Evolutionary conservation across 352 stramenopile species (phyloP), one percentile per base, ranked within the genome.

Genomic region (Phytopythium mirpurense): DNA sequence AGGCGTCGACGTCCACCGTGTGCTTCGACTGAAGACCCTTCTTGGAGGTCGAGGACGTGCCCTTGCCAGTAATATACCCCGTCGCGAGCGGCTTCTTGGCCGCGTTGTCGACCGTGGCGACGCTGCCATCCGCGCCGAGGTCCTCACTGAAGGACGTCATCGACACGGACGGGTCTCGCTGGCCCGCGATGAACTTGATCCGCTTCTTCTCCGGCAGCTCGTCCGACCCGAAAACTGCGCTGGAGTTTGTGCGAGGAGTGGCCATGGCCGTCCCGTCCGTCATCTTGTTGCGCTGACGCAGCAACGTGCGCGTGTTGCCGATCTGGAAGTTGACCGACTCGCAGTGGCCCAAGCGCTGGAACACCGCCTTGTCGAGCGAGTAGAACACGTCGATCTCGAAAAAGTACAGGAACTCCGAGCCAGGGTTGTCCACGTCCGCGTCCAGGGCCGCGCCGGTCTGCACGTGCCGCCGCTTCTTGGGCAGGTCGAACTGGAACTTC

Each of bases 401-500:
- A 48, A 91, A 91, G 53, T 95, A 95, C 44, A 93, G 48, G 59
- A 90, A 93, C 50, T 90, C 82, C 0, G 75, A 70, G 37, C 63
- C 57, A 0, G 72, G 21, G 19, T 70, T 51, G 18, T 92, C 77
- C 21, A 61, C 44, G 16, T 83, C 76, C 16, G 35, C 51, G 31
- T 41, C 54, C 49, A 62, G 59, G 37, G 31, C 37, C 6, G 56
- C n/a, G 11, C 36, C 65, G 38, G 45, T 71, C n/a, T 79, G 68
- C 18, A 81, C 63, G 45, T 92, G 73, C 8, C 84, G 84, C 21
- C 84, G 78, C 61, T 95, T 95, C 64, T 95, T 95, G 1, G 84
- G 84, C 43, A 95, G 57, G 56, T 93, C 84, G 41, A 90, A 91
- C 51, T 95, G 83, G 52, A 95, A 95, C 65, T 95, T 95, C 85